Evolutionary conservation across 768 basidiomycete species (phyloP).

Genomic region (Baorangia bicolor): DNA sequence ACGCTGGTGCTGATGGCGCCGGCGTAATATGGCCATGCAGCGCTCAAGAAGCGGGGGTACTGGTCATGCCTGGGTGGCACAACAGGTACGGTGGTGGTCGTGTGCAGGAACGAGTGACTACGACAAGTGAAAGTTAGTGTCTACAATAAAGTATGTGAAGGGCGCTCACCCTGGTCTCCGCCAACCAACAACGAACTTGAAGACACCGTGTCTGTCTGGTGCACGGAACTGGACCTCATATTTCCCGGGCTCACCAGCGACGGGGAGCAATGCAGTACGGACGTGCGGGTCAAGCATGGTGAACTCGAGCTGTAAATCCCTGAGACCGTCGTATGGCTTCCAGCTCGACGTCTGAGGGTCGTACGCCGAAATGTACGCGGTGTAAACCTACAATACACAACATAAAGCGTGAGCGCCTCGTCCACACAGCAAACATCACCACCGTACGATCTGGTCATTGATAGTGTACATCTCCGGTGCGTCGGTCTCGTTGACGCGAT

Average conservation of each 20-base stretch:
- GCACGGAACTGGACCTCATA: constrained; percentile 85
- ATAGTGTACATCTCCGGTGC: constrained; percentile 78
- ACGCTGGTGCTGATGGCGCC: constrained; percentile 87
- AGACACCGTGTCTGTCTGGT: constrained; percentile 96
- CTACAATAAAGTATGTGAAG: not conserved
- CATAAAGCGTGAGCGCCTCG: not conserved
- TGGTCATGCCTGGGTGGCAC: constrained; percentile 94
- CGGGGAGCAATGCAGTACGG: constrained; percentile 70
- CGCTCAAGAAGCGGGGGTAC: constrained; percentile 92
- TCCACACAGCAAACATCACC: not conserved
- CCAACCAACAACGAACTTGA: constrained; percentile 93
- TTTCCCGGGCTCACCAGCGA: constrained; percentile 54
- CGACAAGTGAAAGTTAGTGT: not conserved
- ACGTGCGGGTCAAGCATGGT: constrained; percentile 99
- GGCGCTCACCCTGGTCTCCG: constrained; percentile 78
- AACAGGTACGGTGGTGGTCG: constrained; percentile 76
- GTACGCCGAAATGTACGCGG: constrained; percentile 69
- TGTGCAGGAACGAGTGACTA: constrained; percentile 75
- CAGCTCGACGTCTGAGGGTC: constrained; percentile 56
- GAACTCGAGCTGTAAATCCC: constrained; percentile 91
- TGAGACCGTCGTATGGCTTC: constrained; percentile 67
- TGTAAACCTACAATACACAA: constrained; percentile 56
- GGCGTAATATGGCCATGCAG: constrained; percentile 94
- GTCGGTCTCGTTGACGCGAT: constrained; percentile 59
- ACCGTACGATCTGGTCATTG: constrained; percentile 76